These are phyloP conservation scores for Septoria linicola DNA, from an alignment of 2,329 filamentous ascomycete species.

Conservation along the genomic window DNA sequence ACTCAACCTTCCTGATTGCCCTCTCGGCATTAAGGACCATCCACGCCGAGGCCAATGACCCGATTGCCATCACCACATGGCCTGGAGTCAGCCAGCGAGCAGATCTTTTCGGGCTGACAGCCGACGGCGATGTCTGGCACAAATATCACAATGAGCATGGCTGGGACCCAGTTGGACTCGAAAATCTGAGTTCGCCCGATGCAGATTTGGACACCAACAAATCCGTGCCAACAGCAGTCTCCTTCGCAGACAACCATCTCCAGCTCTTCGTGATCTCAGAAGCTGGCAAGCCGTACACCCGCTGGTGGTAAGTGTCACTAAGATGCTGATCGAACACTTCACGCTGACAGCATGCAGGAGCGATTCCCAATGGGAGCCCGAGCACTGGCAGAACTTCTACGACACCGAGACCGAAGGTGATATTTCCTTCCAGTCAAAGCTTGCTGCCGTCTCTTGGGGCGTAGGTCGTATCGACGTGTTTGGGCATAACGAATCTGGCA, in stretches of 20 bases:
- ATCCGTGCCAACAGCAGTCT: not conserved
- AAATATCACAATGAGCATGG: slow-evolving; percentile 4
- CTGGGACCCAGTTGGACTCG: not conserved
- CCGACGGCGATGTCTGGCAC: not conserved
- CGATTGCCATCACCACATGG: not conserved
- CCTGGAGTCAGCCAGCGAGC: not conserved
- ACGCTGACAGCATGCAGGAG: not conserved
- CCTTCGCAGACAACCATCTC: not conserved
- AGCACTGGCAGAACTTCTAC: not conserved
- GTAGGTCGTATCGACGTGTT: not conserved
- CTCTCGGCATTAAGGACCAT: not conserved
- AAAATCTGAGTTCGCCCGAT: not conserved
- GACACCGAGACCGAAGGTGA: not conserved
- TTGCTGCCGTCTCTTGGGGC: not conserved
- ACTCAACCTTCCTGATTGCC: too few relatives aligned
- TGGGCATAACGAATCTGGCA: not conserved
- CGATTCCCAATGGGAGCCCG: slow-evolving; percentile 1
- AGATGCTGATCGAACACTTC: too few relatives aligned
- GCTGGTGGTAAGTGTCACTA: not conserved
- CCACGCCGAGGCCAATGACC: not conserved
- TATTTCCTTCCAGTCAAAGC: not conserved
- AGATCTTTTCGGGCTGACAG: not conserved
- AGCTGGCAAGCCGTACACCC: slow-evolving; percentile 2
- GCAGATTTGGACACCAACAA: not conserved
- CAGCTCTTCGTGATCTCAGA: not conserved